Evolutionary conservation across 192 early-diverging fungal species (phyloP).

Genomic region (Backusella westeae): DNA sequence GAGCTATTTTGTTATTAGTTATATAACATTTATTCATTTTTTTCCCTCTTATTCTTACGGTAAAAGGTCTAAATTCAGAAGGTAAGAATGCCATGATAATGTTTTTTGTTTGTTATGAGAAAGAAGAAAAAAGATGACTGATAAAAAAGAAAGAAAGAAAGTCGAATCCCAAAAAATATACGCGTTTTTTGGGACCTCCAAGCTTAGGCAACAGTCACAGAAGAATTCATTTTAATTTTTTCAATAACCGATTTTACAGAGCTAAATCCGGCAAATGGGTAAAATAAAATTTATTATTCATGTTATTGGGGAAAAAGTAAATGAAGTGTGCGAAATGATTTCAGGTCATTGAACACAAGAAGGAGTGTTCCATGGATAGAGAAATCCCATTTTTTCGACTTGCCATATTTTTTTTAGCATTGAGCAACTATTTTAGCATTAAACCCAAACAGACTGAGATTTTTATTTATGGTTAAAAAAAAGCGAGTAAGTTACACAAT

Average conservation of each 20-base stretch:
- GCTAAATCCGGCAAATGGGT: not conserved
- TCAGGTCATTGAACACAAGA: not conserved
- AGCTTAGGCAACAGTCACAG: not conserved
- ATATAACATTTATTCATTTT: constrained; percentile 1
- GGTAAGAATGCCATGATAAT: not conserved
- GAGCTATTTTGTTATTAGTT: constrained; percentile 37
- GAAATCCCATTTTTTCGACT: not conserved
- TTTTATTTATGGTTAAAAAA: not conserved
- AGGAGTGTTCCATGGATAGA: not conserved
- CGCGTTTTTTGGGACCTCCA: not conserved
- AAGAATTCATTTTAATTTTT: not conserved
- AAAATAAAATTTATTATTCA: not conserved
- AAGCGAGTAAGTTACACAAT: not conserved
- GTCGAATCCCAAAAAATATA: not conserved
- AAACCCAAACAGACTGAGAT: not conserved
- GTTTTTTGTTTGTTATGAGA: not conserved
- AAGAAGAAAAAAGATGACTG: not conserved
- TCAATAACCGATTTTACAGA: not conserved
- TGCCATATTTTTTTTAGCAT: not conserved
- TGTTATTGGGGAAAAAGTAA: not conserved
- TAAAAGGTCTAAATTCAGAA: constrained; percentile 53
- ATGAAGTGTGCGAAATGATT: not conserved
- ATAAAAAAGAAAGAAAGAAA: not conserved
- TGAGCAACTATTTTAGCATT: not conserved
- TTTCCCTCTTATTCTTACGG: constrained; percentile 29